Percentiles rank a stretch among this genome's conserved stretches.
Conservation (phyloP, 257 asterid genomes). For the Ligustrum vulgare region DNA sequence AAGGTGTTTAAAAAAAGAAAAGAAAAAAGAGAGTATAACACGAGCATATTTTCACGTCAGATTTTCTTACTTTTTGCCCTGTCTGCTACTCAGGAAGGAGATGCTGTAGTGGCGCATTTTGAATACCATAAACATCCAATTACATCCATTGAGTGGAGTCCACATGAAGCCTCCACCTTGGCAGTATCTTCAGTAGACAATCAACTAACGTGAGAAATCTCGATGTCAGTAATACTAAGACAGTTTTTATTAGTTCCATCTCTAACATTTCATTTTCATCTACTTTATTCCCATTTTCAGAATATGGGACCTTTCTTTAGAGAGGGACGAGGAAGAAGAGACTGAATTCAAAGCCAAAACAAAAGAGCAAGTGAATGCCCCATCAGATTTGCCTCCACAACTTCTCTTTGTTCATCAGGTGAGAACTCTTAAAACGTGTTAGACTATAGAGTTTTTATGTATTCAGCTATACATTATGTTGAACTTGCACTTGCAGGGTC, state of each 20-base stretch:
- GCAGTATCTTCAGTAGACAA: constrained; percentile 87
- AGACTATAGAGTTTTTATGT: background rate
- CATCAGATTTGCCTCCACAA: constrained; percentile 88
- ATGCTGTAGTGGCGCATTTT: constrained; percentile 72
- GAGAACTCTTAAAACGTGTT: background rate
- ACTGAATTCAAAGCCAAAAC: constrained; percentile 74
- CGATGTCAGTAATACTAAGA: background rate
- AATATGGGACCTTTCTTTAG: constrained; percentile 91
- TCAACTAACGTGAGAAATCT: constrained; percentile 73
- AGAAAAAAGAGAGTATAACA: no score
- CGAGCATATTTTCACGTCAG: background rate
- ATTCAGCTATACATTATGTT: background rate
- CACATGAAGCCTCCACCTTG: constrained; percentile 88
- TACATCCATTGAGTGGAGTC: constrained; percentile 98
- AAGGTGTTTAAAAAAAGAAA: no score
- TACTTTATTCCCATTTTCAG: constrained; percentile 32
- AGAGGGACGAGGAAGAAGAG: constrained; percentile 96
- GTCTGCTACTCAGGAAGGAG: constrained; percentile 59
- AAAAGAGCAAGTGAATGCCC: constrained; percentile 73
- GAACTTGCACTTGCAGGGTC: constrained; percentile 61
- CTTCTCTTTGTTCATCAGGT: constrained; percentile 99
- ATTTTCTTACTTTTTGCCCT: background rate
- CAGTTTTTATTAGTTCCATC: background rate
- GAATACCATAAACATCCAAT: constrained; percentile 91
- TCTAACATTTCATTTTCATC: background rate